Evolutionary conservation across 2,329 filamentous ascomycete genomes (phyloP), one percentile per base, ranked within the genome.

Genomic region (Fusarium sp.): DNA sequence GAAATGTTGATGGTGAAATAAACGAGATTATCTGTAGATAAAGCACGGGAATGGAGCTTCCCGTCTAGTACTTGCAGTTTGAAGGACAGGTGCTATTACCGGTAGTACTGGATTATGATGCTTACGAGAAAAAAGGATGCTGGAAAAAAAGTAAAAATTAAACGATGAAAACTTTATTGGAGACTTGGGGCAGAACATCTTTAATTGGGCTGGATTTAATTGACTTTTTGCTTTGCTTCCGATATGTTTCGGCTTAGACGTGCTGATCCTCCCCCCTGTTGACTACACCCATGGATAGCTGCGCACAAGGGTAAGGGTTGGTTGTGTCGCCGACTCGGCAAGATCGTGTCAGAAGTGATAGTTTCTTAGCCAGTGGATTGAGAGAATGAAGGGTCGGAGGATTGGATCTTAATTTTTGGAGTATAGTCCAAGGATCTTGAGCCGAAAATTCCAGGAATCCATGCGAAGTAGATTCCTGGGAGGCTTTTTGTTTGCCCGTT

Each of bases 211-310:
- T 23, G 23, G 20, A 23, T 23, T 23, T 23, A 23, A 13, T 12
- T 44, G 23, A 11, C 41, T 10, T 44, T 44, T 23, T 44, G 38
- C 12, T 28, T 18, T 37, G 47, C 20, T 16, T 41, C 62, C 53
- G 62, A 65, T 16, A 46, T 47, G 61, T 54, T 65, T 65, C 62
- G 62, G 62, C n/a, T 52, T 20, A 34, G 26, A n/a, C n/a, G 8
- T 34, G 62, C n/a, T 44, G 62, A 65, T 65, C 62, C 44, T 18
- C 10, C 60, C 50, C 10, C 16, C n/a, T 52, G n/a, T 2, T n/a
- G 10, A 4, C 9, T n/a, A 16, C 13, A 15, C 33, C 36, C 37
- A 57, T 30, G 42, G 23, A 33, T 7, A 49, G 41, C 47, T 55
- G 34, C 9, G 60, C 8, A 38, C 58, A 57, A 20, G 60, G 60